These are phyloP conservation scores for Pugionium cornutum DNA, from an alignment of 345 rosid species.

Conservation along the genomic window DNA sequence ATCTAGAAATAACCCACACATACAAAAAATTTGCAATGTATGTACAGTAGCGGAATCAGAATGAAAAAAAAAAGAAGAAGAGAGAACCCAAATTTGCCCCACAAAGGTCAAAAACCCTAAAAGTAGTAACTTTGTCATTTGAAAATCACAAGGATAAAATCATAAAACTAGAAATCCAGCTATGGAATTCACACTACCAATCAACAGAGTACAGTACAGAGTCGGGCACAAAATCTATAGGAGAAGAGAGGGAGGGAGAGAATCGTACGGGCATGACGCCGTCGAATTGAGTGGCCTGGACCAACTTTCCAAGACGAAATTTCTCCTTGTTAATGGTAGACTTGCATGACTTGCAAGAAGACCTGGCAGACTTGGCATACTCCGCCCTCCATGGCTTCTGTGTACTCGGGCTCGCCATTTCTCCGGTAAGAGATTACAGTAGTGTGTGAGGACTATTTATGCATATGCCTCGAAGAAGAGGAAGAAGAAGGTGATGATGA, in stretches of 20 bases:
- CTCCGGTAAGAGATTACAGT: conserved; percentile 15
- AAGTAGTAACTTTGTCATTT: conserved; percentile 13
- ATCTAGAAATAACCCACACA: not conserved
- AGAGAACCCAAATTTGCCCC: not conserved
- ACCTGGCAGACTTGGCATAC: conserved; percentile 89
- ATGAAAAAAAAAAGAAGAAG: not conserved
- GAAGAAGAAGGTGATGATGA: not conserved
- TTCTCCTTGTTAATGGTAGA: conserved; percentile 60
- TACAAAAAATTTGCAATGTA: not conserved
- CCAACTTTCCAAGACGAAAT: conserved; percentile 87
- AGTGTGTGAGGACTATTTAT: conserved; percentile 17
- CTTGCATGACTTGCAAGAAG: conserved; percentile 88
- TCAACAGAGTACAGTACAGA: not conserved
- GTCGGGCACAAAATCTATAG: not conserved
- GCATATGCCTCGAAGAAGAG: conserved; percentile 22
- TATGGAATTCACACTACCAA: conserved; percentile 5
- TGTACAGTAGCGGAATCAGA: not conserved
- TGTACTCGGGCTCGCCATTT: conserved; percentile 60
- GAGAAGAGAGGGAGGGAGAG: conserved; percentile 7
- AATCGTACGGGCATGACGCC: conserved; percentile 82
- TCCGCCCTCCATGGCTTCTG: conserved; percentile 91
- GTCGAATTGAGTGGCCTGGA: conserved; percentile 81
- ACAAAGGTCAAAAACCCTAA: conserved; percentile 13
- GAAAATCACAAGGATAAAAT: not conserved
- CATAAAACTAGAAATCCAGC: not conserved